Evolutionary conservation across 805 yeast genomes (phyloP).

Genomic region (Ogataea chonburiensis): DNA sequence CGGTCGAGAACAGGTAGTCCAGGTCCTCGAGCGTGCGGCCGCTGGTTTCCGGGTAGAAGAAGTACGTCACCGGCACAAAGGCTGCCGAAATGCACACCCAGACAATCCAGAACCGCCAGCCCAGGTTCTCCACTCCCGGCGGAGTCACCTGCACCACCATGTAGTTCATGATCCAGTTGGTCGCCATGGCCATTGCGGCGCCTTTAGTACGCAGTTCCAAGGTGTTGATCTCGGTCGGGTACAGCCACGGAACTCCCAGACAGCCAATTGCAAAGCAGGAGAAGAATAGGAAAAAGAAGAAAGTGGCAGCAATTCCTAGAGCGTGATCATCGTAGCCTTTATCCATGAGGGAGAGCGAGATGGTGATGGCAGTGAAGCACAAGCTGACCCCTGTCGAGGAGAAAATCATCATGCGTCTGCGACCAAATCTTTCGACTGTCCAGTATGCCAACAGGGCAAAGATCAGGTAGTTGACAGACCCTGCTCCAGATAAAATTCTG

Average conservation of each 20-base stretch:
- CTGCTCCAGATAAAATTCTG: conserved; percentile 37
- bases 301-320: conserved; percentile 35
- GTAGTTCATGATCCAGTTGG: conserved; percentile 32
- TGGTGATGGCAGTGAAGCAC: conserved; percentile 40
- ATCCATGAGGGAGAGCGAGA: conserved; percentile 28
- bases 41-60: conserved; percentile 46
- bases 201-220: conserved; percentile 30
- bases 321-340: conserved; percentile 24
- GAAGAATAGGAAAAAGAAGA: conserved; percentile 38
- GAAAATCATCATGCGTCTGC: conserved; percentile 40
- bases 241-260: conserved; percentile 27
- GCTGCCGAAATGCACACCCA: conserved; percentile 18
- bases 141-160: conserved; percentile 17
- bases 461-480: conserved; percentile 22
- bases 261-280: conserved; percentile 34
- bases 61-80: conserved; percentile 21
- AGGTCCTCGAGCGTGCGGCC: conserved; percentile 45
- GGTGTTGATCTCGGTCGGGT: conserved; percentile 28
- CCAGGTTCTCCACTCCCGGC: conserved; percentile 16
- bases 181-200: conserved; percentile 22
- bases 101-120: conserved; percentile 18
- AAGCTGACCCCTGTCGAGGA: conserved; percentile 40
- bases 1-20: conserved; percentile 19
- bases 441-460: conserved; percentile 28
- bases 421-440: conserved; percentile 39